Conservation (phyloP, 139 green algal species). For the Chlorella vulgaris region DNA sequence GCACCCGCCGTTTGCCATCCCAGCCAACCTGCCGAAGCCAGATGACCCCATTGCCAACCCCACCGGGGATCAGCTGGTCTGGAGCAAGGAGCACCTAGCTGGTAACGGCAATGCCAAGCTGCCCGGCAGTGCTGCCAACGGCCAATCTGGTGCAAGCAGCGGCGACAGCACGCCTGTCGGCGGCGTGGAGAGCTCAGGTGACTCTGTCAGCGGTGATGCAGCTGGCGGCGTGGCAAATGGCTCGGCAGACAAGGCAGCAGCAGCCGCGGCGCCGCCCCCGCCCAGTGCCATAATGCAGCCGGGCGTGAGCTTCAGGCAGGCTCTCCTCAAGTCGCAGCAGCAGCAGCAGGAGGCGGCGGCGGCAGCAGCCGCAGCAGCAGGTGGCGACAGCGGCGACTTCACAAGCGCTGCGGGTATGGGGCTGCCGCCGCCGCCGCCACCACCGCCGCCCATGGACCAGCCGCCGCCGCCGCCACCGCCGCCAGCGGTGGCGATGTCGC, state of each 20-base stretch:
- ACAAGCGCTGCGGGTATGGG: neutral
- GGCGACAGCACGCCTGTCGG: slow-evolving; percentile 19
- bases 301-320: slow-evolving; percentile 28
- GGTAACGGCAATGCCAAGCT: neutral
- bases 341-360: slow-evolving; percentile 14
- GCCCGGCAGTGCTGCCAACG: slow-evolving; percentile 33
- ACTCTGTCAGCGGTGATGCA: too few relatives aligned
- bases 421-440: neutral
- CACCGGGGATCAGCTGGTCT: slow-evolving; percentile 35
- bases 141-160: slow-evolving; percentile 18
- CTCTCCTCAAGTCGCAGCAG: slow-evolving; percentile 34
- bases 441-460: neutral
- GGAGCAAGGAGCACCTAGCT: slow-evolving; percentile 31
- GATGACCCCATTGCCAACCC: slow-evolving; percentile 45
- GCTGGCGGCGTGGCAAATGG: slow-evolving; percentile 30
- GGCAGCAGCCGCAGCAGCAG: slow-evolving; percentile 13
- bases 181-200: neutral
- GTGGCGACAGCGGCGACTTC: neutral
- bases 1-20: slow-evolving; percentile 46
- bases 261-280: neutral
- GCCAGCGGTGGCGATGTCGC: neutral
- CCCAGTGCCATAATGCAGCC: slow-evolving; percentile 17
- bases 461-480: slow-evolving; percentile 1
- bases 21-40: slow-evolving; percentile 35
- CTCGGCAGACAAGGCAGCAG: slow-evolving; percentile 8